Conservation (phyloP, 129 eudicot species). For the Flaveria robusta region DNA sequence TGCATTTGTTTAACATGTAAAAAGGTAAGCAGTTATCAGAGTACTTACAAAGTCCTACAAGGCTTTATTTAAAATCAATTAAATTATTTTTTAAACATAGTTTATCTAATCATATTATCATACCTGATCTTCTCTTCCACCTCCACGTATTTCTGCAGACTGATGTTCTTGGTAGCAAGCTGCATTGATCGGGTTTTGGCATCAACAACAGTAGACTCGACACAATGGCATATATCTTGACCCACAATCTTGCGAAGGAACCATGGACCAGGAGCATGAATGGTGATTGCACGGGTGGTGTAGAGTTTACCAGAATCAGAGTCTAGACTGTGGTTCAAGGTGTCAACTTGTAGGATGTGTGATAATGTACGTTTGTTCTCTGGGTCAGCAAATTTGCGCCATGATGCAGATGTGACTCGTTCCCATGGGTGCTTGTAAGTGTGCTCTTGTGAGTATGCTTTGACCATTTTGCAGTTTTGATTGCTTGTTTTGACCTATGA, state of each 20-base stretch:
- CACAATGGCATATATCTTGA: constrained; percentile 91
- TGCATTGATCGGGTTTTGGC: constrained; percentile 82
- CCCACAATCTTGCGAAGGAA: constrained; percentile 77
- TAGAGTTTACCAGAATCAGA: constrained; percentile 62
- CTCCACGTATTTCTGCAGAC: constrained; percentile 81
- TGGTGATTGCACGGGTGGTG: constrained; percentile 79
- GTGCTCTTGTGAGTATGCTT: constrained; percentile 77
- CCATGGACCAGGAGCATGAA: constrained; percentile 98
- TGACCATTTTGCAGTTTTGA: constrained; percentile 47
- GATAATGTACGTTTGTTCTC: constrained; percentile 83
- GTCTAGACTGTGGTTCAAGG: constrained; percentile 75
- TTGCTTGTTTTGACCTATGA: constrained; percentile 17
- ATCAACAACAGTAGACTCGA: constrained; percentile 90
- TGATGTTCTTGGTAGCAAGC: constrained; percentile 77
- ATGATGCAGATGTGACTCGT: constrained; percentile 79
- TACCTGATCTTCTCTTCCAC: constrained; percentile 92
- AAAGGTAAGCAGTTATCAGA: not conserved
- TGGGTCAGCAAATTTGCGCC: constrained; percentile 91
- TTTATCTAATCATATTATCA: constrained; percentile 4
- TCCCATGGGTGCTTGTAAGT: constrained; percentile 89
- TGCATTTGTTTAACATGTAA: not conserved
- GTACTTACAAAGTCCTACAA: not conserved
- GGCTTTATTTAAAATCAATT: not conserved
- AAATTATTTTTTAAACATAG: not conserved
- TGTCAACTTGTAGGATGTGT: constrained; percentile 89